These are phyloP conservation scores for Phoenix dactylifera DNA, from an alignment of 176 grass and related monocot species.

Conservation along the genomic window DNA sequence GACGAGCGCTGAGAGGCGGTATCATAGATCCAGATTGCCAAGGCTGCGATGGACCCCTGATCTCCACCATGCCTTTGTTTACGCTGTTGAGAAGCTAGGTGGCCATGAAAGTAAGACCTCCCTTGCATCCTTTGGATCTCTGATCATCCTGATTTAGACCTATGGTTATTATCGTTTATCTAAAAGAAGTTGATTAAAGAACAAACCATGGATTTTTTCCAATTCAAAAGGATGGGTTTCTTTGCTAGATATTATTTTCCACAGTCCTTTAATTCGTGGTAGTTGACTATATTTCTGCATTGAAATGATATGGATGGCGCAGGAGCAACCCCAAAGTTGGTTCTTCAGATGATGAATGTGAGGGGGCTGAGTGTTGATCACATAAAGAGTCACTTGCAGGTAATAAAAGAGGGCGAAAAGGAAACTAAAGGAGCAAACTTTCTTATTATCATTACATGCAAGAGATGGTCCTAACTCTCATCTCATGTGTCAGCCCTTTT, in stretches of 20 bases:
- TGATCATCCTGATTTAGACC: too few species aligned
- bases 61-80: conserved; percentile 80
- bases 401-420: conserved; percentile 14
- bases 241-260: too few species aligned
- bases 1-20: conserved; percentile 44
- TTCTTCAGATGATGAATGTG: conserved; percentile 99
- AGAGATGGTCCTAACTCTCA: background rate
- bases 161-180: too few species aligned
- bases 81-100: conserved; percentile 76
- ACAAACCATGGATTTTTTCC: too few species aligned
- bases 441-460: too few species aligned
- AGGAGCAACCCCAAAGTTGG: conserved; percentile 94
- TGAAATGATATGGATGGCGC: background rate
- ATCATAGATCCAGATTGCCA: conserved; percentile 77
- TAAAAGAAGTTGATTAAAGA: too few species aligned
- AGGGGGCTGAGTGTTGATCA: conserved; percentile 88
- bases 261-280: too few species aligned
- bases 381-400: conserved; percentile 98
- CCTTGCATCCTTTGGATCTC: too few species aligned
- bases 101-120: conserved; percentile 79
- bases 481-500: background rate
- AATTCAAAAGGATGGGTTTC: too few species aligned
- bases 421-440: background rate
- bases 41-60: conserved; percentile 86
- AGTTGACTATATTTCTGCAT: too few species aligned